phyloP scores from a whole-genome alignment of 2,329 filamentous ascomycete species.

The Ophiostoma tasmaniense region DNA sequence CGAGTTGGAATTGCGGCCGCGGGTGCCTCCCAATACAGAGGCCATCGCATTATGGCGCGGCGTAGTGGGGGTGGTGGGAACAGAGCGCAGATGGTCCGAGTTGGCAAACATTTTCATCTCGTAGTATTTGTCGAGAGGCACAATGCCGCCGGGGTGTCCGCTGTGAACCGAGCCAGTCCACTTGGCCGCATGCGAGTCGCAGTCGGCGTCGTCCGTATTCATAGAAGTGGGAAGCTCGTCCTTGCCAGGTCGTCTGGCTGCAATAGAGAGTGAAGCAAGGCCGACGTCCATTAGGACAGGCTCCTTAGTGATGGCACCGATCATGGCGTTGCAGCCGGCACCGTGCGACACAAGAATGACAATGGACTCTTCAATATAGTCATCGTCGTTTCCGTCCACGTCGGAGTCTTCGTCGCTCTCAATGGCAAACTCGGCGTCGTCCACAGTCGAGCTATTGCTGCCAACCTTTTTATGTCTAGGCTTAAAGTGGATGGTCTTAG shows the following conservation, averaged over 20 bases:
- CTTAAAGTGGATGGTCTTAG: slow-evolving; percentile 31
- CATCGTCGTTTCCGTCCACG: slow-evolving; percentile 27
- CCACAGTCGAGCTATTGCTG: slow-evolving; percentile 13
- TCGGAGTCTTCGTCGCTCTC: slow-evolving; percentile 15
- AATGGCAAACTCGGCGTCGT: slow-evolving; percentile 28
- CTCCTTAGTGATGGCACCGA: slow-evolving; percentile 84
- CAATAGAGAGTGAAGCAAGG: slow-evolving; percentile 87
- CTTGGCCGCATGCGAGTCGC: slow-evolving; percentile 16
- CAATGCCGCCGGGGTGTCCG: slow-evolving; percentile 24
- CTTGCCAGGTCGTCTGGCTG: slow-evolving; percentile 50
- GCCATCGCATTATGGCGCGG: slow-evolving; percentile 28
- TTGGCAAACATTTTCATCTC: slow-evolving; percentile 68
- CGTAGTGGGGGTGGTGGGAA: slow-evolving; percentile 28
- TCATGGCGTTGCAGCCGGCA: slow-evolving; percentile 89
- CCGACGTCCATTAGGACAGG: slow-evolving; percentile 85
- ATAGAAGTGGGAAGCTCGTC: slow-evolving; percentile 23
- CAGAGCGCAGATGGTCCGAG: slow-evolving; percentile 59
- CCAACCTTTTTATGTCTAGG: slow-evolving; percentile 14
- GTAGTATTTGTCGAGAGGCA: slow-evolving; percentile 53
- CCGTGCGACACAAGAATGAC: slow-evolving; percentile 88
- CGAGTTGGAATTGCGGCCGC: slow-evolving; percentile 37
- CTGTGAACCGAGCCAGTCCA: slow-evolving; percentile 11
- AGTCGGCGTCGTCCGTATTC: slow-evolving; percentile 10
- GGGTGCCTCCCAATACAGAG: slow-evolving; percentile 26
- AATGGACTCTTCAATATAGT: slow-evolving; percentile 63